Conservation (phyloP, 352 stramenopile species). For the Phytophthora kernoviae region DNA sequence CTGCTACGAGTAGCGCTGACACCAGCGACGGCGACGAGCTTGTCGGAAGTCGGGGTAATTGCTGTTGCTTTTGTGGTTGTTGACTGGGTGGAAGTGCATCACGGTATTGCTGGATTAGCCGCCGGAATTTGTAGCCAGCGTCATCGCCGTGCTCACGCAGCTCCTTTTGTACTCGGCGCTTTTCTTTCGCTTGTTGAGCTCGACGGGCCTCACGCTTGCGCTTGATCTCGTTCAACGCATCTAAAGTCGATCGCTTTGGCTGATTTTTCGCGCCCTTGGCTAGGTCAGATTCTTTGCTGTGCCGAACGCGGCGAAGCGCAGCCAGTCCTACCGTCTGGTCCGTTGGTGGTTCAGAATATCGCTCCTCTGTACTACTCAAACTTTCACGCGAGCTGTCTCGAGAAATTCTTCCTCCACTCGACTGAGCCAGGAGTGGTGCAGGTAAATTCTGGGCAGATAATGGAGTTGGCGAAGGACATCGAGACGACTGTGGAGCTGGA, state of each 20-base stretch:
- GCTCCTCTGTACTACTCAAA: constrained; percentile 7
- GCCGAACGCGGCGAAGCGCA: constrained; percentile 4
- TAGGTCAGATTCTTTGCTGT: constrained; percentile 12
- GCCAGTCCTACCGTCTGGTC: constrained; percentile 6
- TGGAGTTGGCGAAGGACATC: constrained; percentile 7
- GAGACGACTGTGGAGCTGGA: too few relatives aligned
- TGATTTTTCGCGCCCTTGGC: constrained; percentile 29
- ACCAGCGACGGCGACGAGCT: constrained; percentile 22
- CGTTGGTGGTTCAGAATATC: neutral
- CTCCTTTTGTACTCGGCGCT: constrained; percentile 67
- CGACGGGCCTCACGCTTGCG: constrained; percentile 71
- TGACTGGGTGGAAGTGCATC: constrained; percentile 44
- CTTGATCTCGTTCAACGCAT: constrained; percentile 69
- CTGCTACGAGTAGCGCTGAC: constrained; percentile 9
- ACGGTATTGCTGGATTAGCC: constrained; percentile 64
- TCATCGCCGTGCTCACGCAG: constrained; percentile 73
- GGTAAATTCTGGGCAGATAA: constrained; percentile 10
- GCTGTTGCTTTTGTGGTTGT: constrained; percentile 25
- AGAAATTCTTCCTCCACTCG: constrained; percentile 3
- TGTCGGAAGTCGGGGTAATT: constrained; percentile 22
- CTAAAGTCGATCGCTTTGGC: constrained; percentile 52
- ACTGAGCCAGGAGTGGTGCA: constrained; percentile 7
- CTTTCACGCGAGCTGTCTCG: constrained; percentile 14
- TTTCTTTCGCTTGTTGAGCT: constrained; percentile 61
- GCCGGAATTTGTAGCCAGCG: constrained; percentile 74